These are phyloP conservation scores for Scalesia atractyloides DNA, from an alignment of 129 eudicot genomes.

Conservation along the genomic window DNA sequence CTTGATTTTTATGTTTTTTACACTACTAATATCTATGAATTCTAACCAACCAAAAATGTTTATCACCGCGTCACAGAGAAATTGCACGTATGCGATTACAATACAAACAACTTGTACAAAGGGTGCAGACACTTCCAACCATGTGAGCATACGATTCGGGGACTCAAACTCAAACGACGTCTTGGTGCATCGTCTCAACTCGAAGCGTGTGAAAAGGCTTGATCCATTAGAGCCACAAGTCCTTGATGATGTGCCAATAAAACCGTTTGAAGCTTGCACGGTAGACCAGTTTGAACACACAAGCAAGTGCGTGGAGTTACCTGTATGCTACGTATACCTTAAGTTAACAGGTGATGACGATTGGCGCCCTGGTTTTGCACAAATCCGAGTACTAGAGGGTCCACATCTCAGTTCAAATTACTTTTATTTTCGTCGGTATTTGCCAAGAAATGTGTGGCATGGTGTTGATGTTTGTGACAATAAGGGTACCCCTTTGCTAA, in stretches of 20 bases:
- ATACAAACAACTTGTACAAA: slow-evolving; percentile 55
- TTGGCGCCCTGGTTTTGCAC: slow-evolving; percentile 74
- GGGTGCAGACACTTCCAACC: slow-evolving; percentile 63
- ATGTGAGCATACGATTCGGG: slow-evolving; percentile 59
- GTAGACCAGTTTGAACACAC: slow-evolving; percentile 58
- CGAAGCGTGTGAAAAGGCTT: slow-evolving; percentile 51
- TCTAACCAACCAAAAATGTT: neutral
- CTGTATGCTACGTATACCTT: slow-evolving; percentile 55
- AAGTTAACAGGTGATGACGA: slow-evolving; percentile 57
- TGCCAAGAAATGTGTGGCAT: slow-evolving; percentile 64
- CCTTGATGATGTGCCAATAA: slow-evolving; percentile 58
- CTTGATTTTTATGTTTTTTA: neutral
- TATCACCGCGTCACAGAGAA: slow-evolving; percentile 25
- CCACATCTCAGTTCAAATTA: slow-evolving; percentile 47
- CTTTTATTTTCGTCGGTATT: slow-evolving; percentile 52
- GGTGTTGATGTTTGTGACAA: slow-evolving; percentile 50
- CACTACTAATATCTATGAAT: neutral
- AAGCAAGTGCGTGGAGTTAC: slow-evolving; percentile 54
- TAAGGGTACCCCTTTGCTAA: slow-evolving; percentile 45
- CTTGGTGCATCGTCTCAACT: slow-evolving; percentile 50
- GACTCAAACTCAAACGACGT: slow-evolving; percentile 57
- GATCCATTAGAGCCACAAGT: slow-evolving; percentile 65
- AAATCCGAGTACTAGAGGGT: slow-evolving; percentile 45
- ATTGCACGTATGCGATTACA: slow-evolving; percentile 60
- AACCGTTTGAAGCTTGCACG: slow-evolving; percentile 68